Conservation (phyloP, 169 alveolate species). For the Ichthyophthirius multifiliis region DNA sequence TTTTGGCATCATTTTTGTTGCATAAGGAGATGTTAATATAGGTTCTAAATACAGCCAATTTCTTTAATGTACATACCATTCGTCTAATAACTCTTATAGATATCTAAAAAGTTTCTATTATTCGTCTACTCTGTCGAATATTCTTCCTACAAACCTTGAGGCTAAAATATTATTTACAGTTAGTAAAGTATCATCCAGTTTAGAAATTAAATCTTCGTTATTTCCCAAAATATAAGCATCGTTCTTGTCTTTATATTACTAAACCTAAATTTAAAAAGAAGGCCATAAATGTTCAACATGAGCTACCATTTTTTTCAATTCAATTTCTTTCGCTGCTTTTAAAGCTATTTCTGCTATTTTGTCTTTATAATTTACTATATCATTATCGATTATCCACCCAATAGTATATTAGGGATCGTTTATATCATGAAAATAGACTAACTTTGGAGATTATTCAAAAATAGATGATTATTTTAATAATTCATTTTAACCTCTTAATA, state of each 20-base stretch:
- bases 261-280: no score
- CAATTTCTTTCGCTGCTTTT: conserved; percentile 90
- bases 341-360: conserved; percentile 85
- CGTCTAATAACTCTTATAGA: conserved; percentile 84
- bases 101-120: conserved; percentile 79
- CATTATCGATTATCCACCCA: conserved; percentile 54
- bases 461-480: conserved; percentile 22
- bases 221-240: conserved; percentile 78
- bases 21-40: conserved; percentile 90
- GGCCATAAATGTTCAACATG: no score
- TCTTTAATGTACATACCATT: conserved; percentile 89
- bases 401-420: conserved; percentile 61
- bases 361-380: conserved; percentile 64
- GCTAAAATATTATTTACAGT: conserved; percentile 74
- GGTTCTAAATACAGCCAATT: conserved; percentile 91
- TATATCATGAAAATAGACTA: conserved; percentile 21
- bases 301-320: conserved; percentile 86
- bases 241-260: conserved; percentile 65
- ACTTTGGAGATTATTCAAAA: no score
- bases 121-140: conserved; percentile 82
- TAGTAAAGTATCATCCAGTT: conserved; percentile 77
- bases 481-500: no score
- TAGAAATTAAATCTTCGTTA: conserved; percentile 86
- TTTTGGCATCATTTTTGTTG: conserved; percentile 86
- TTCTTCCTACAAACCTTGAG: conserved; percentile 83